A percentile compares a stretch with the other conserved stretches of the same genome.
Evolutionary conservation across 2,329 filamentous ascomycete genomes (phyloP).

Genomic region (Talaromyces amestolkiae): DNA sequence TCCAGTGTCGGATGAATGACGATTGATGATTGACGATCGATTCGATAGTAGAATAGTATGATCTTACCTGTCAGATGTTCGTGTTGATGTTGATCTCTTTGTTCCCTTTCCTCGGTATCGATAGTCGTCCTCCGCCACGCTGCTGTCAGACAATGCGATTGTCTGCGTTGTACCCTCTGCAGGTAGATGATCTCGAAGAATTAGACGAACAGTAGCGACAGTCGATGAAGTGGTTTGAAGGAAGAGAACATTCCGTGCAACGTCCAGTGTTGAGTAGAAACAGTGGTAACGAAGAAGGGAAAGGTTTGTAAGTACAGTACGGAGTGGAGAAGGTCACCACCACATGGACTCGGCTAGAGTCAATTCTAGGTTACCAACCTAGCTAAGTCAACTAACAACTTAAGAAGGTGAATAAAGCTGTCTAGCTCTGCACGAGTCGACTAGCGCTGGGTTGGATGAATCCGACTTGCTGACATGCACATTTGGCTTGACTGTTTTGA

Average conservation of each 20-base stretch:
- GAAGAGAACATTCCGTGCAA: not conserved
- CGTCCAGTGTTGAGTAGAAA: not conserved
- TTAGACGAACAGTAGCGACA: conserved; percentile 11
- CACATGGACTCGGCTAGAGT: not conserved
- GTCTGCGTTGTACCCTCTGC: not conserved
- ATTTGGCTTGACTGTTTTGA: not conserved
- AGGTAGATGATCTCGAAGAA: not conserved
- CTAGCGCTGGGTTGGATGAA: not conserved
- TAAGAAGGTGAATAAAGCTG: not conserved
- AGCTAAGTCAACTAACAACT: not conserved
- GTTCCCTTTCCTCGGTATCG: not conserved
- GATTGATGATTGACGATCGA: not conserved
- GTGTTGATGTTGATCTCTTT: not conserved
- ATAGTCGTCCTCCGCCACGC: not conserved
- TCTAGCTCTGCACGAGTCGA: not conserved
- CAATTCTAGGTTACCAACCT: not conserved
- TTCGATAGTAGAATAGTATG: not conserved
- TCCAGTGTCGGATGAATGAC: not conserved
- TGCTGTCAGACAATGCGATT: not conserved
- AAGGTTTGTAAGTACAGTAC: not conserved
- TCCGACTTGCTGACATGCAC: not conserved
- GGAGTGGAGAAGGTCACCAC: not conserved
- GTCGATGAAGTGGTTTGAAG: not conserved
- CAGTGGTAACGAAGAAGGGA: not conserved
- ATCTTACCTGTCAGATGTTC: not conserved